Evolutionary conservation across 768 basidiomycete species (phyloP), one percentile per base, ranked within the genome.

Genomic region (Leucocoprinus leucothites): DNA sequence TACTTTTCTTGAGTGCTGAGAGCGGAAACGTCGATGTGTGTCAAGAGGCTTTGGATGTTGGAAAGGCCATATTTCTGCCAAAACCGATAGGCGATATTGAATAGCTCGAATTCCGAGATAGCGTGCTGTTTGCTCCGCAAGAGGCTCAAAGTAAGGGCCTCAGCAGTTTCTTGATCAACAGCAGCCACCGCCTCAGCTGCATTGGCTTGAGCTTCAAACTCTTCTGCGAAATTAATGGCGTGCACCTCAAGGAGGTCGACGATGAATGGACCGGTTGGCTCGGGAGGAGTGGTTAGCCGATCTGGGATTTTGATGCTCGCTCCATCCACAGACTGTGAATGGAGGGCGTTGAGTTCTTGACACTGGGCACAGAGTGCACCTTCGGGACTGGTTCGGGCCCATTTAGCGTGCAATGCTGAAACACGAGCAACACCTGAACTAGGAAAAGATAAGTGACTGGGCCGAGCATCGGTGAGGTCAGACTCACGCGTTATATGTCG

Each of bases 291-390:
- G n/a, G 67, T 64, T 21, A 87, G 67, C 44, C 79, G 72, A 36
- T 81, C 83, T 0, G 81, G 85, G 49, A 82, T 84, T 63, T 71
- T 81, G 48, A 87, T 77, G 9, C 74, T 73, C 0, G 80, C 85
- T 0, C 86, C 86, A 59, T 87, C 86, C 1, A 87, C 86, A 2
- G 80, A 82, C 51, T 85, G 82, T 2, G 86, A 88, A 60, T 88
- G 84, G 8, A 88, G 67, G 0, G 85, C 86, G 57, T 87, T 87
- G 22, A 88, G 71, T 61, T 88, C 85, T 60, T 87, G 86, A 59
- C 85, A 88, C 68, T 88, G 80, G 0, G 77, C 67, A 60, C 81
- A 79, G 59, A 86, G 69, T 0, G 85, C 85, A 25, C 85, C 85
- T 46, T 76, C 65, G 0, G 80, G 76, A 53, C 76, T 81, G 40